Evolutionary conservation across 2,329 filamentous ascomycete genomes (phyloP).

Genomic region (Plenodomus lindquistii): DNA sequence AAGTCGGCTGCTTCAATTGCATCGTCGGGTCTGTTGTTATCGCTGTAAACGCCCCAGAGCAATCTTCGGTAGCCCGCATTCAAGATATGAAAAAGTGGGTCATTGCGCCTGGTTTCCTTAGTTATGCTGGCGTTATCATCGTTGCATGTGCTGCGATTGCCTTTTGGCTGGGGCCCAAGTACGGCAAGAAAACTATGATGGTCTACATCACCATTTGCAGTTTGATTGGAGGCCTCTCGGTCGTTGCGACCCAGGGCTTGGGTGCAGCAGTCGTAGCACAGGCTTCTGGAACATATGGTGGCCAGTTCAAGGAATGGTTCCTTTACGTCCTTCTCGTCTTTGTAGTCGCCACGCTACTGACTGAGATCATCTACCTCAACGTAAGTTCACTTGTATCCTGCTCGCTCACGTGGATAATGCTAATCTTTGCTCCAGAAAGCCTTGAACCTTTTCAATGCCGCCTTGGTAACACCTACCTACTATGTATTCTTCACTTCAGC

Average conservation of each 20-base stretch:
- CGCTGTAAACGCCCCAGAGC: slow-evolving; percentile 85
- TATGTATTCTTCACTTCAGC: slow-evolving; percentile 98
- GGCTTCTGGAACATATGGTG: slow-evolving; percentile 66
- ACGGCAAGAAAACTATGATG: slow-evolving; percentile 96
- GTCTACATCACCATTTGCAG: slow-evolving; percentile 97
- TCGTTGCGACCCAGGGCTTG: slow-evolving; percentile 91
- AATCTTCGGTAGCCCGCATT: slow-evolving; percentile 83
- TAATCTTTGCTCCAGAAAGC: slow-evolving; percentile 74
- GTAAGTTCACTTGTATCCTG: slow-evolving; percentile 59
- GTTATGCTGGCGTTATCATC: slow-evolving; percentile 81
- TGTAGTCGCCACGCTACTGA: slow-evolving; percentile 83
- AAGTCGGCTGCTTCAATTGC: slow-evolving; percentile 93
- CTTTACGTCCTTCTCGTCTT: slow-evolving; percentile 90
- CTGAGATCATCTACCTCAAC: slow-evolving; percentile 94
- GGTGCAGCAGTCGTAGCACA: slow-evolving; percentile 90
- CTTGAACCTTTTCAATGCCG: slow-evolving; percentile 93
- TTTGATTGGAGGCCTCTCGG: slow-evolving; percentile 89
- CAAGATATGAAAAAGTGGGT: slow-evolving; percentile 91
- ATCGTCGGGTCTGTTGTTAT: slow-evolving; percentile 93
- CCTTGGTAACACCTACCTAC: slow-evolving; percentile 95
- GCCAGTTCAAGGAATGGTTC: slow-evolving; percentile 98
- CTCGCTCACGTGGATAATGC: slow-evolving; percentile 1
- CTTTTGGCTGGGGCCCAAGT: slow-evolving; percentile 80
- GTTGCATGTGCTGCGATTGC: slow-evolving; percentile 72
- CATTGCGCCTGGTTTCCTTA: slow-evolving; percentile 82